phyloP scores from a whole-genome alignment of 2,329 filamentous ascomycete species.

The Blastomyces gilchristii region DNA sequence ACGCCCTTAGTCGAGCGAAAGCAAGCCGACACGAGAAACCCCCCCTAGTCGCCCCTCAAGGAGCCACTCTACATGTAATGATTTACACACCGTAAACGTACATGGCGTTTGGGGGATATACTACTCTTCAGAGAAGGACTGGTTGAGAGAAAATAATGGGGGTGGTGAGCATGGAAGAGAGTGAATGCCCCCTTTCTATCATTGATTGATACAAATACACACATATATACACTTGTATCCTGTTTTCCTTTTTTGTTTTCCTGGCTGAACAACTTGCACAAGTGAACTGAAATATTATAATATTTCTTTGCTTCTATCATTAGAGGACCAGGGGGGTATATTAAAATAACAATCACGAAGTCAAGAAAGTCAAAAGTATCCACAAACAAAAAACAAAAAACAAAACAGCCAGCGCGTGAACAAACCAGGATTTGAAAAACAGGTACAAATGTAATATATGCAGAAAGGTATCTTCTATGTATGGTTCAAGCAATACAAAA shows the following conservation, averaged over 20 bases:
- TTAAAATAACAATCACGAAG: neutral
- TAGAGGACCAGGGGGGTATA: neutral
- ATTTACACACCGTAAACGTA: neutral
- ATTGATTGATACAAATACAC: neutral
- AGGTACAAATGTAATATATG: neutral
- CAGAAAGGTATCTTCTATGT: neutral
- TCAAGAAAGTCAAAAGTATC: neutral
- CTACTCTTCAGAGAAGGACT: no score
- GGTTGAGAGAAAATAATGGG: neutral
- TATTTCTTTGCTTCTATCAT: neutral
- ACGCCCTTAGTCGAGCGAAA: neutral
- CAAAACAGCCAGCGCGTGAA: neutral
- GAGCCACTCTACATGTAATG: neutral
- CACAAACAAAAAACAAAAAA: neutral
- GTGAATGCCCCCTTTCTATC: neutral
- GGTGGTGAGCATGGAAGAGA: neutral
- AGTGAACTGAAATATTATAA: conserved; percentile 1
- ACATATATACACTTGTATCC: neutral
- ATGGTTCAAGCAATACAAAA: neutral
- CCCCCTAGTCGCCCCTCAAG: neutral
- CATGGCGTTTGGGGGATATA: no score
- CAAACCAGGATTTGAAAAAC: neutral
- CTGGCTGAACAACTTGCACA: neutral
- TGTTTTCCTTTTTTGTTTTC: neutral
- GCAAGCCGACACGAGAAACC: neutral